Base-by-base conservation (phyloP, 306 rosid genomes). In the Sicyos baderoa region DNA sequence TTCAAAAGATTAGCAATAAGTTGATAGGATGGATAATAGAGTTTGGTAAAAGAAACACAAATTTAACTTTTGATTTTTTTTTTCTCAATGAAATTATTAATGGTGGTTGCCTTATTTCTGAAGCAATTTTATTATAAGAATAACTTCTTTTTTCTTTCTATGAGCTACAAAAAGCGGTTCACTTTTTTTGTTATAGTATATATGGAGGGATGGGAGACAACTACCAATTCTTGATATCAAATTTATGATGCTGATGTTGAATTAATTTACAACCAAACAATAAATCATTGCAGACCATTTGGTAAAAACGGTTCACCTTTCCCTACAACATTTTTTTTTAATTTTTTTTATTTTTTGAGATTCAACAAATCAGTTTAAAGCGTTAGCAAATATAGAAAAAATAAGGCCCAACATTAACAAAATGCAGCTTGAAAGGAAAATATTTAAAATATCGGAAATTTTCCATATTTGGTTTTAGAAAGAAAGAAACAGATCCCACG, bases 61-160 rank as follows among this genome's bases (percentile, higher is more conserved):
- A 13, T 65, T 65, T 65, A 45, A 65, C 71, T 65, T 65, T 66
- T 45, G 71, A 45, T 37, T 69, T 64, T 54, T 53, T 29, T 53
- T 54, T 9, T 42, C 1, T 64, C 29, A 0, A 68, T 68, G 48
- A 51, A 35, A 69, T 69, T 69, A 69, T 50, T 52, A 54, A 29
- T 42, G 59, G 49, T 52, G 2, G 70, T 64, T 64, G 71, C 71
- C 47, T 65, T 65, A 47, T 65, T 65, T 2, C 6, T 64, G 6
- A 63, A 62, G 68, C 49, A 62, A 62, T 37, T 37, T 42, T 42
- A 12, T 0, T 64, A 64, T 13, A 64, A 19, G n/a, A 42, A 42
- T 13, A 29, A 64, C 18, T 64, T 63, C 11, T 52, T 17, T 9
- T 40, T 40, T 42, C 44, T 50, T 27, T 17, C 8, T 10, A 63